Conservation (phyloP, 73 alveolate genomes). For the Durusdinium trenchii region DNA sequence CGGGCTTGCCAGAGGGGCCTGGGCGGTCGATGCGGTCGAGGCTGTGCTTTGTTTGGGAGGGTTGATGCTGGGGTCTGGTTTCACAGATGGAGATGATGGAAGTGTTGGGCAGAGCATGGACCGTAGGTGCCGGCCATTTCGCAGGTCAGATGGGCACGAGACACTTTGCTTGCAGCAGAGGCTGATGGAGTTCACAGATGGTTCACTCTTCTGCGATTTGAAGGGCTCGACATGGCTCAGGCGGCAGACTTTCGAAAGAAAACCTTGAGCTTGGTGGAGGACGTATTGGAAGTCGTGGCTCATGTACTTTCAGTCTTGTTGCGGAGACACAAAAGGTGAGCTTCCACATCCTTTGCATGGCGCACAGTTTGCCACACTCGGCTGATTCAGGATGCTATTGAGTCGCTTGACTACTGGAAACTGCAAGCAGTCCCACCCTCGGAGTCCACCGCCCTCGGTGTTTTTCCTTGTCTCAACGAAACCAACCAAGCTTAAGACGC, state of each 20-base stretch:
- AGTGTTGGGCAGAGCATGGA: background rate
- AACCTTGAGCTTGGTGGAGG: slow-evolving; percentile 65
- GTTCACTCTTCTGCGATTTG: no score
- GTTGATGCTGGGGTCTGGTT: no score
- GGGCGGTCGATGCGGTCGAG: no score
- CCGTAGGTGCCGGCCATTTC: background rate
- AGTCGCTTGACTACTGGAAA: slow-evolving; percentile 90
- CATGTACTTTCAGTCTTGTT: background rate
- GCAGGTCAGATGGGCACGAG: slow-evolving; percentile 92
- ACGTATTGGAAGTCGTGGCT: background rate
- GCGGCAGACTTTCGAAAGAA: slow-evolving; percentile 77
- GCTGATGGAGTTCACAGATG: background rate
- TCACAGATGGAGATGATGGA: background rate
- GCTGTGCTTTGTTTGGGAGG: no score
- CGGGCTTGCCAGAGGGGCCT: no score
- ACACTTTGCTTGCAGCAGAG: slow-evolving; percentile 78
- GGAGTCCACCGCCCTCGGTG: background rate
- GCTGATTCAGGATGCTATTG: slow-evolving; percentile 47
- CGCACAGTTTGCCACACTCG: background rate
- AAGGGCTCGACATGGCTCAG: background rate
- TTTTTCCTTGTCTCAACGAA: no score
- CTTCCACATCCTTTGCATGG: background rate
- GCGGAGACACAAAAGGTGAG: background rate
- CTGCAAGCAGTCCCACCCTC: slow-evolving; percentile 51
- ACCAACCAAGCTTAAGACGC: no score